Percentiles rank a stretch among this genome's conserved stretches.
phyloP scores from a whole-genome alignment of 805 yeast genomes.

The Ogataea ramenticola region DNA sequence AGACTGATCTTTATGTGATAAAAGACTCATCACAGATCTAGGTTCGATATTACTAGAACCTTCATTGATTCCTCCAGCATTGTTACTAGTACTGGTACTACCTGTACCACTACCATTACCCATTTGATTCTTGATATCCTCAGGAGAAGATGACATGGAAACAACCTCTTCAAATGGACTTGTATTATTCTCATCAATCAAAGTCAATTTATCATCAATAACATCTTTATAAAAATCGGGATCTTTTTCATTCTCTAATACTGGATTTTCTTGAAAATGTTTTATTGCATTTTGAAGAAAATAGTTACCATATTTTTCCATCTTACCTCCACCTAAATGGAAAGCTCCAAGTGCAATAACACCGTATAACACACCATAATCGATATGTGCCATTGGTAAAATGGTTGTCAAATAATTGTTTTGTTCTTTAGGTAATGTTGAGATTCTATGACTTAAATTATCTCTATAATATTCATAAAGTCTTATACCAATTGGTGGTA shows the following conservation, averaged over 20 bases:
- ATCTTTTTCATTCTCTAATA: conserved; percentile 15
- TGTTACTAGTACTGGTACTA: no score
- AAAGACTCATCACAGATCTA: conserved; percentile 4
- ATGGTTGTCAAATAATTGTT: conserved; percentile 46
- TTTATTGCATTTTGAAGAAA: conserved; percentile 41
- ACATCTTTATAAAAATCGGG: conserved; percentile 12
- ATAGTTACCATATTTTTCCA: conserved; percentile 41
- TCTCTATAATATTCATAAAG: conserved; percentile 45
- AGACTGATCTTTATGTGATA: conserved; percentile 25
- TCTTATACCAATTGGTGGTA: conserved; percentile 28
- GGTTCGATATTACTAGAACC: conserved; percentile 7
- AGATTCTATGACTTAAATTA: conserved; percentile 33
- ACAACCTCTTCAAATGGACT: not conserved
- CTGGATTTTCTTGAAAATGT: conserved; percentile 30
- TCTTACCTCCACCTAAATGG: conserved; percentile 35
- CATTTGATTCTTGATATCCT: not conserved
- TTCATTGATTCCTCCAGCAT: no score
- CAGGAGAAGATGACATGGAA: not conserved
- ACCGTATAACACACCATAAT: conserved; percentile 43
- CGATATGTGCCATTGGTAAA: conserved; percentile 47
- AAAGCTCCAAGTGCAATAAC: conserved; percentile 51
- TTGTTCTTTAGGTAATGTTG: conserved; percentile 42
- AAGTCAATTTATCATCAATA: conserved; percentile 9
- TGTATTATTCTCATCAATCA: conserved; percentile 3
- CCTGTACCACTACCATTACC: no score